Evolutionary conservation across 768 basidiomycete species (phyloP).

Genomic region (Mrakia frigida): DNA sequence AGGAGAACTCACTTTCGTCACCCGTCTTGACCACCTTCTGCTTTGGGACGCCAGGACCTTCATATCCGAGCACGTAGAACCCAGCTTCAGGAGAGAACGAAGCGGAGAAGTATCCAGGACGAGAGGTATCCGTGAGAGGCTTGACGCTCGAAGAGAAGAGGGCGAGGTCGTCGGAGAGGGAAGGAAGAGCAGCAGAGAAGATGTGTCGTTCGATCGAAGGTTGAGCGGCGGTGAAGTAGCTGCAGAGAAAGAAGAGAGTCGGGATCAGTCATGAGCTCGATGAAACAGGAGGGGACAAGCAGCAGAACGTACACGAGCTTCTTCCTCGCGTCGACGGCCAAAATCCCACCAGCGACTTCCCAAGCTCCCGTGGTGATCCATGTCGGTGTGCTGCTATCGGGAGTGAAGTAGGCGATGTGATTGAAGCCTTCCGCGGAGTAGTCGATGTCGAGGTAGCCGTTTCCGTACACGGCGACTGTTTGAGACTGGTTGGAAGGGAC

Average conservation of each 20-base stretch:
- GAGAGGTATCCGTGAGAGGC: constrained; percentile 41
- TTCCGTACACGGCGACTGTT: not conserved
- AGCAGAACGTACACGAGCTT: constrained; percentile 57
- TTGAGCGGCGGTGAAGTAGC: constrained; percentile 78
- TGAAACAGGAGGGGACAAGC: not conserved
- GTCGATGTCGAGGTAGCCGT: constrained; percentile 83
- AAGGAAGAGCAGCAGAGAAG: constrained; percentile 70
- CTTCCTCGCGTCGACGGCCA: constrained; percentile 62
- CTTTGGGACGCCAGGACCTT: constrained; percentile 79
- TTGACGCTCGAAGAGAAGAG: constrained; percentile 34
- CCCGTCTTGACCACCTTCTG: constrained; percentile 66
- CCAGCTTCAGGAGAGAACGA: constrained; percentile 79
- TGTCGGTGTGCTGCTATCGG: constrained; percentile 53
- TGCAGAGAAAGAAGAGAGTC: constrained; percentile 40
- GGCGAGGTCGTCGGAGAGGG: constrained; percentile 40
- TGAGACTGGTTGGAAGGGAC: not conserved
- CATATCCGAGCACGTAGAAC: constrained; percentile 74
- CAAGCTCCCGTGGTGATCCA: constrained; percentile 84
- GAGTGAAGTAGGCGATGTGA: constrained; percentile 88
- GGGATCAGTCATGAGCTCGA: constrained; percentile 21
- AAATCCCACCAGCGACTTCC: constrained; percentile 77
- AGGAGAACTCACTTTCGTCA: constrained; percentile 47
- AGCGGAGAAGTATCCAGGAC: constrained; percentile 58
- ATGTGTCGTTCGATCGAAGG: constrained; percentile 78
- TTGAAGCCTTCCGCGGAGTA: constrained; percentile 76